Percentiles rank a stretch among this genome's conserved stretches.
These are phyloP conservation scores for Paecilomyces variotii DNA, from an alignment of 2,329 filamentous ascomycete genomes.

Conservation along the genomic window DNA sequence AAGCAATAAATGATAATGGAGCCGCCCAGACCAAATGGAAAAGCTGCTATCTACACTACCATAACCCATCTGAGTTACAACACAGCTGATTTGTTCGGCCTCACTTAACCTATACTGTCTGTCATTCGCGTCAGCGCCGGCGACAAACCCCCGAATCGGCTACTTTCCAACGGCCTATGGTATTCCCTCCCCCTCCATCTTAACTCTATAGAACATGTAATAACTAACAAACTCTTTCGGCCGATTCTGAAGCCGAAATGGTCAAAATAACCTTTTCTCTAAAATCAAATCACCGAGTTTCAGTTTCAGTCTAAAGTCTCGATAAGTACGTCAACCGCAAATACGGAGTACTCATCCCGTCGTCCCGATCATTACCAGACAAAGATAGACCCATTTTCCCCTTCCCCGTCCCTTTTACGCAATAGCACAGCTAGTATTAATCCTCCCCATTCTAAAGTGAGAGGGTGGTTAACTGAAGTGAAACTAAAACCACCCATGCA, in stretches of 20 bases:
- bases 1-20: not conserved
- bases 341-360: too few species aligned
- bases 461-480: too few species aligned
- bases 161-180: too few species aligned
- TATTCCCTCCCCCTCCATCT: too few species aligned
- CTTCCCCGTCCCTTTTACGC: too few species aligned
- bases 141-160: too few species aligned
- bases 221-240: not conserved
- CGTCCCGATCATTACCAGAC: too few species aligned
- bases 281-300: not conserved
- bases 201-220: not conserved
- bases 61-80: not conserved
- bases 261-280: not conserved
- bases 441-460: too few species aligned
- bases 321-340: not conserved
- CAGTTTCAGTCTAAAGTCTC: not conserved
- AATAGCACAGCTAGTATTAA: too few species aligned
- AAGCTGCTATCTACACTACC: not conserved
- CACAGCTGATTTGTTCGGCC: not conserved
- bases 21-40: not conserved
- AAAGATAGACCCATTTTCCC: too few species aligned
- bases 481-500: too few species aligned
- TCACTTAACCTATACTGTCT: not conserved
- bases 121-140: too few species aligned
- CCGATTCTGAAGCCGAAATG: not conserved